Evolutionary conservation across 192 early-diverging fungal species (phyloP).

Genomic region (Piromyces sp.): DNA sequence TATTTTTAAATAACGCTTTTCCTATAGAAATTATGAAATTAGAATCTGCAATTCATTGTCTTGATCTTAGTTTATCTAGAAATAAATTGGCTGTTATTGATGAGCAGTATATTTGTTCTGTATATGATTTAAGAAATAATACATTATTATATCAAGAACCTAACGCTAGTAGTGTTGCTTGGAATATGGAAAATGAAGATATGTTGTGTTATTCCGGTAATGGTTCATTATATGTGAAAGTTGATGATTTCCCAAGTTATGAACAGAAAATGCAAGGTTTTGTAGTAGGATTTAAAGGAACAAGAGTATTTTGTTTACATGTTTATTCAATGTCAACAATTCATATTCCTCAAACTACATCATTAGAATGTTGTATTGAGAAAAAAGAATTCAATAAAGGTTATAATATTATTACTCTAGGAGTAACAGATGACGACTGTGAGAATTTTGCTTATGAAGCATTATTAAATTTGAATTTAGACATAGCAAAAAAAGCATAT

Average conservation of each 20-base stretch:
- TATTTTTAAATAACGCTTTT: conserved; percentile 38
- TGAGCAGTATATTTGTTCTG: conserved; percentile 28
- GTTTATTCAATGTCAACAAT: conserved; percentile 26
- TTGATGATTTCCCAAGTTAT: conserved; percentile 21
- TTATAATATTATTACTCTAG: conserved; percentile 28
- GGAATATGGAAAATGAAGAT: conserved; percentile 36
- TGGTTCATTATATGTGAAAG: conserved; percentile 27
- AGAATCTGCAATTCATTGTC: conserved; percentile 18
- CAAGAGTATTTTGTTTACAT: conserved; percentile 29
- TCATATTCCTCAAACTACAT: conserved; percentile 27
- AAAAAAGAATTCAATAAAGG: conserved; percentile 21
- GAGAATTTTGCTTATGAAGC: conserved; percentile 23
- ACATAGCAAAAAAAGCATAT: conserved; percentile 27
- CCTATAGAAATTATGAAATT: conserved; percentile 29
- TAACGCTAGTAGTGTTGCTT: conserved; percentile 29
- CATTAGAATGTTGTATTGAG: conserved; percentile 28
- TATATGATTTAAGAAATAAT: conserved; percentile 26
- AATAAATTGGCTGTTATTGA: conserved; percentile 35
- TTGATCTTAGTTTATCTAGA: conserved; percentile 25
- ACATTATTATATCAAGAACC: conserved; percentile 41
- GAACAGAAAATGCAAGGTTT: conserved; percentile 35
- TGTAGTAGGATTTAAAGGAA: conserved; percentile 38
- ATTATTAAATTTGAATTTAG: conserved; percentile 20
- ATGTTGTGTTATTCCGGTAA: conserved; percentile 32
- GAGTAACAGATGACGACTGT: conserved; percentile 38